These are phyloP conservation scores for Nyctanthes arbortristis DNA, from an alignment of 257 asterid species.

Conservation along the genomic window DNA sequence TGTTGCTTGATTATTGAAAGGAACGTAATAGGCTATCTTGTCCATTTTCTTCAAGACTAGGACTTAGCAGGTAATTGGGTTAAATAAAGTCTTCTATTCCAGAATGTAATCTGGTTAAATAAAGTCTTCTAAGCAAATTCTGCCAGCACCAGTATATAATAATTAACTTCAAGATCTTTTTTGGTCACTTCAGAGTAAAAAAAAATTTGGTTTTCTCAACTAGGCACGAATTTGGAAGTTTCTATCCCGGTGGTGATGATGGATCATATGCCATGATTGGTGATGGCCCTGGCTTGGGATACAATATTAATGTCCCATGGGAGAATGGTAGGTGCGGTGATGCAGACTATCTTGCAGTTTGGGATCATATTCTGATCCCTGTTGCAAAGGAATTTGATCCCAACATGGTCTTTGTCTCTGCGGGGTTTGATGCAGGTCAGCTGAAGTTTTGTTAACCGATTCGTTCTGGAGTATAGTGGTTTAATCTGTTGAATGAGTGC, in stretches of 20 bases:
- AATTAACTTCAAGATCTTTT: not conserved
- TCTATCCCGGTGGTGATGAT: constrained; percentile 75
- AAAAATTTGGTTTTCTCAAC: constrained; percentile 19
- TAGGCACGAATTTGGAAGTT: constrained; percentile 78
- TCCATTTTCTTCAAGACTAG: too few species aligned
- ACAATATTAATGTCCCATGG: constrained; percentile 97
- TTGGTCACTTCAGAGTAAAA: constrained; percentile 12
- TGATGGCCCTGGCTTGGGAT: constrained; percentile 82
- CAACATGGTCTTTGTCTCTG: constrained; percentile 76
- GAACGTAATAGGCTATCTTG: constrained; percentile 1
- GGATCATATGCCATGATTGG: constrained; percentile 86
- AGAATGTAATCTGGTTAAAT: not conserved
- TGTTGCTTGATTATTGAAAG: not conserved
- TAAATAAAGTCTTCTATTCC: constrained; percentile 2
- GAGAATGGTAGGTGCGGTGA: constrained; percentile 80
- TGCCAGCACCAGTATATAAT: not conserved
- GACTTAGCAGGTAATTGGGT: too few species aligned
- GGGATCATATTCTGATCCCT: constrained; percentile 89
- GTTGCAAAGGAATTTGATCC: constrained; percentile 89
- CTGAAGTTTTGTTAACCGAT: constrained; percentile 9
- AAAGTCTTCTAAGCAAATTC: not conserved
- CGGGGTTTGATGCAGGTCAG: constrained; percentile 99
- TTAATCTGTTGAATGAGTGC: not conserved
- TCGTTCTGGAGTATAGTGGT: not conserved
- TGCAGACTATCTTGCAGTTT: constrained; percentile 93